Evolutionary conservation across 176 grass and related monocot species (phyloP).

Genomic region (Chloris gayana): DNA sequence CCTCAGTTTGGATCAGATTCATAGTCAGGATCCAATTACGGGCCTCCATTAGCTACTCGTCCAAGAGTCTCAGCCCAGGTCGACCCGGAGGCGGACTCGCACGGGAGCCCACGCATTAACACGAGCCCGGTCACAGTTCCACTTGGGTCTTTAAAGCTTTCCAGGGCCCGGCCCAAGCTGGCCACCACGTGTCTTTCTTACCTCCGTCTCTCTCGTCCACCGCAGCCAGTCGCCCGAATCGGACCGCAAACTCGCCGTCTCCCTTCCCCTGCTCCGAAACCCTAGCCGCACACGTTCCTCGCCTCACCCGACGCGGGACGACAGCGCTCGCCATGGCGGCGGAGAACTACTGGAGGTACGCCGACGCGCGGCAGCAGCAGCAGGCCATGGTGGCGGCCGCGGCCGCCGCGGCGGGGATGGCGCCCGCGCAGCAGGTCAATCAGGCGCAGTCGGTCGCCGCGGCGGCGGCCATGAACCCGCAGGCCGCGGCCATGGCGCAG

Average conservation of each 20-base stretch:
- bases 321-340: slow-evolving; percentile 49
- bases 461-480: slow-evolving; percentile 30
- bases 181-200: neutral
- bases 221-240: neutral
- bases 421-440: slow-evolving; percentile 13
- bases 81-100: too few relatives aligned
- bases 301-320: neutral
- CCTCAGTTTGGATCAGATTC: too few relatives aligned
- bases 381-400: slow-evolving; percentile 50
- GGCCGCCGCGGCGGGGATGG: slow-evolving; percentile 50
- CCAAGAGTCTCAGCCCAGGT: neutral
- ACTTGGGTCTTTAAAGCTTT: too few relatives aligned
- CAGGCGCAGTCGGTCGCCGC: slow-evolving; percentile 14
- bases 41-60: too few relatives aligned
- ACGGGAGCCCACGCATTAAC: too few relatives aligned
- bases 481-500: slow-evolving; percentile 48
- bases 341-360: slow-evolving; percentile 93
- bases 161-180: too few relatives aligned
- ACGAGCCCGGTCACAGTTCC: too few relatives aligned
- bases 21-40: too few relatives aligned
- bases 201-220: neutral
- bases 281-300: slow-evolving; percentile 41
- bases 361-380: slow-evolving; percentile 69
- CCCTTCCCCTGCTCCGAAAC: slow-evolving; percentile 17
- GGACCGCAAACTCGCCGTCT: neutral